Evolutionary conservation across 73 alveolate species (phyloP).

Genomic region (Urostyla sp.): DNA sequence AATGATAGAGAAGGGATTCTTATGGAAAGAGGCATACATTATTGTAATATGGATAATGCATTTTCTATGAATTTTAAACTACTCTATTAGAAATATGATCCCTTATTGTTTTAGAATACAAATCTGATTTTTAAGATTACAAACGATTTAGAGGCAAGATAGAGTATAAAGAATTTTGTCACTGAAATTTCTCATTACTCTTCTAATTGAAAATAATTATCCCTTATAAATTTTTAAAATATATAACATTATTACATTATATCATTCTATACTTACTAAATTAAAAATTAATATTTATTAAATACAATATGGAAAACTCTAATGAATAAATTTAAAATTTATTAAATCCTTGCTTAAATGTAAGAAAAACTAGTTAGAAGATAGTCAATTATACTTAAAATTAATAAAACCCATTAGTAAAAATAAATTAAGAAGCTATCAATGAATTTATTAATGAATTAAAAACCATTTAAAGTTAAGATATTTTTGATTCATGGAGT

Average conservation of each 20-base stretch:
- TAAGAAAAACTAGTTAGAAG: constrained; percentile 21
- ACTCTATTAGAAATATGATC: constrained; percentile 11
- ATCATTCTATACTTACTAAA: too few species aligned
- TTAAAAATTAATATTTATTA: not conserved
- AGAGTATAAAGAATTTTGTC: not conserved
- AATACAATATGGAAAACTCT: not conserved
- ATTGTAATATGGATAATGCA: not conserved
- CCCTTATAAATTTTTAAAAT: too few species aligned
- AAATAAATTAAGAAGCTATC: not conserved
- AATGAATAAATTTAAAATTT: not conserved
- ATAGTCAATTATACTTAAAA: not conserved
- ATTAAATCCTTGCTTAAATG: constrained; percentile 31
- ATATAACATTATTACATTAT: too few species aligned
- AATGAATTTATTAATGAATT: not conserved
- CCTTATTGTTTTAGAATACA: not conserved
- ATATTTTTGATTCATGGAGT: constrained; percentile 46
- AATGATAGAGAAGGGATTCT: constrained; percentile 9
- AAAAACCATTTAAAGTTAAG: not conserved
- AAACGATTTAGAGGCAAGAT: not conserved
- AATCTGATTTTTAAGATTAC: constrained; percentile 11
- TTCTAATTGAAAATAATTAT: not conserved
- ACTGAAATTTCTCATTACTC: not conserved
- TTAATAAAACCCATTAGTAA: not conserved
- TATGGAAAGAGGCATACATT: constrained; percentile 40
- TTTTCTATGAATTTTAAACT: constrained; percentile 8